Percentiles rank a stretch among this genome's conserved stretches.
phyloP scores from a whole-genome alignment of 2,329 filamentous ascomycete species.

The Trematosphaeria pertusa region DNA sequence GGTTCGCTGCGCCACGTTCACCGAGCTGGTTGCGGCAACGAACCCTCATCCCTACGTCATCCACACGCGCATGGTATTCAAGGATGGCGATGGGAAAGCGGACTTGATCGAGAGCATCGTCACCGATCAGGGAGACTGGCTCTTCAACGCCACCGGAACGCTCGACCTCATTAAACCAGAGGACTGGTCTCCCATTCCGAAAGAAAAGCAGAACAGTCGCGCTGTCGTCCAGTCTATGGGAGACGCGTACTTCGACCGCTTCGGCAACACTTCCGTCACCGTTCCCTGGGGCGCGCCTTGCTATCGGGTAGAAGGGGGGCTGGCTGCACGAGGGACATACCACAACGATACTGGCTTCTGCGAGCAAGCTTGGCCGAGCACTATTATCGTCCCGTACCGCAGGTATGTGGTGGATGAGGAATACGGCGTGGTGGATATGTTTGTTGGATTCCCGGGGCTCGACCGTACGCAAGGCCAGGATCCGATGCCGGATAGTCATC shows the following conservation, averaged over 20 bases:
- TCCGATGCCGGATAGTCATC: constrained; percentile 33
- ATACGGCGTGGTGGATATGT: constrained; percentile 30
- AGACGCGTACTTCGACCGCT: constrained; percentile 36
- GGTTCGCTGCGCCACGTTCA: constrained; percentile 32
- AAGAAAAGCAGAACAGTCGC: constrained; percentile 16
- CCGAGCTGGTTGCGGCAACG: constrained; percentile 29
- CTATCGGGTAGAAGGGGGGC: constrained; percentile 32
- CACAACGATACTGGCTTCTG: constrained; percentile 20
- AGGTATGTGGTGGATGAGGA: constrained; percentile 36
- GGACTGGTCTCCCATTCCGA: constrained; percentile 25
- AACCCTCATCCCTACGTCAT: constrained; percentile 32
- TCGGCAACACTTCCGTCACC: constrained; percentile 20
- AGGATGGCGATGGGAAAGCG: constrained; percentile 13
- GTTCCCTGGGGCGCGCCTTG: constrained; percentile 35
- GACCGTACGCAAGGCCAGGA: constrained; percentile 28
- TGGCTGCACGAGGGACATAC: constrained; percentile 23
- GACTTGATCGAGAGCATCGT: constrained; percentile 31
- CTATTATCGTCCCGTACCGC: constrained; percentile 21
- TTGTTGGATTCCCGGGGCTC: constrained; percentile 31
- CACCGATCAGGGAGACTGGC: constrained; percentile 35
- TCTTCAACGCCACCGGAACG: constrained; percentile 35
- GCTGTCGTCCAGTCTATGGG: constrained; percentile 25
- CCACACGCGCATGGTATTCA: constrained; percentile 30
- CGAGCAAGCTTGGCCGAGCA: constrained; percentile 20
- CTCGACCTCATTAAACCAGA: constrained; percentile 24